A percentile compares a stretch with the other conserved stretches of the same genome.
phyloP scores from a whole-genome alignment of 2,329 filamentous ascomycete genomes.

The Fusarium subglutinans region DNA sequence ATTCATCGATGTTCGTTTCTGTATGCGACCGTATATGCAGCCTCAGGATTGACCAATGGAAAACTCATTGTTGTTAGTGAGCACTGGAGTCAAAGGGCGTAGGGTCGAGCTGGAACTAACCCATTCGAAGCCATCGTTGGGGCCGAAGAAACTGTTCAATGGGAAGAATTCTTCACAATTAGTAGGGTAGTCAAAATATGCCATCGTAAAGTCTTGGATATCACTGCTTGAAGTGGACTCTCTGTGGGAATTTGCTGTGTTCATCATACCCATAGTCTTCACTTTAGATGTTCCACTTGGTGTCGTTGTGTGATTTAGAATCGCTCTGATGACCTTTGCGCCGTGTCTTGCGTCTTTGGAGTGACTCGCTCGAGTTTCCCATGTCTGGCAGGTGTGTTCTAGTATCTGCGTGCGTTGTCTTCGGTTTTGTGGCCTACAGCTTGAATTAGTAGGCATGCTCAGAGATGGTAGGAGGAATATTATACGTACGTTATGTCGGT shows the following conservation, averaged over 20 bases:
- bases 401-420: slow-evolving; percentile 50
- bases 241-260: neutral
- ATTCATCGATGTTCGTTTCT: neutral
- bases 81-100: neutral
- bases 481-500: slow-evolving; percentile 47
- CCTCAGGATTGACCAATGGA: slow-evolving; percentile 42
- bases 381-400: slow-evolving; percentile 54
- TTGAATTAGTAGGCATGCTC: slow-evolving; percentile 10
- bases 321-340: slow-evolving; percentile 53
- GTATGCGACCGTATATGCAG: slow-evolving; percentile 9
- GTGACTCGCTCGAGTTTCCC: slow-evolving; percentile 49
- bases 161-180: slow-evolving; percentile 48
- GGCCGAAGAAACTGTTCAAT: slow-evolving; percentile 50
- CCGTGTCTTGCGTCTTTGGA: slow-evolving; percentile 57
- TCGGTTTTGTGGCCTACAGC: slow-evolving; percentile 44
- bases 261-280: neutral
- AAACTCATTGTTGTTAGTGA: slow-evolving; percentile 29
- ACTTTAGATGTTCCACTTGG: slow-evolving; percentile 6
- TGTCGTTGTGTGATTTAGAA: slow-evolving; percentile 50
- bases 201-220: slow-evolving; percentile 17
- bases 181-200: slow-evolving; percentile 28
- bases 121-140: slow-evolving; percentile 52
- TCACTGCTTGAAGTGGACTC: neutral
- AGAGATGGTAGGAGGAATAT: neutral
- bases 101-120: slow-evolving; percentile 40